phyloP scores from a whole-genome alignment of 495 filamentous ascomycete species.

The Aspergillus heteromorphus region DNA sequence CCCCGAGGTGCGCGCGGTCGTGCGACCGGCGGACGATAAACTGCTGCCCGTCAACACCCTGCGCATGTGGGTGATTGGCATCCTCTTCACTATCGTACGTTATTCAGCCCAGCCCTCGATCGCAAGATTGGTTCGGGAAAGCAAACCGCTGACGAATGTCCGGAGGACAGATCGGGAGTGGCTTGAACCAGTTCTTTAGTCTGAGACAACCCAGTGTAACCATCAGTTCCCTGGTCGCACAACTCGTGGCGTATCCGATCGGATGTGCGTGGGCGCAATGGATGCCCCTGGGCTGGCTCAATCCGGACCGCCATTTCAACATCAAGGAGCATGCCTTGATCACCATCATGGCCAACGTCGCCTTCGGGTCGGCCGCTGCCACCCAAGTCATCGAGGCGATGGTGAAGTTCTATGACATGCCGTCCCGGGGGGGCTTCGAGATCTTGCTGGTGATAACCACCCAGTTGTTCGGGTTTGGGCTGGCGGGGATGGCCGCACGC shows the following conservation, averaged over 20 bases:
- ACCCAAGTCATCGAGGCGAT: constrained; percentile 66
- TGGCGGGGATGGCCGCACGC: constrained; percentile 56
- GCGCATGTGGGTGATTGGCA: constrained; percentile 67
- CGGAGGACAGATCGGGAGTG: constrained; percentile 54
- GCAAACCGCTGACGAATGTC: neutral
- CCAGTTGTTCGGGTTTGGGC: constrained; percentile 67
- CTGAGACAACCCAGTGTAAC: constrained; percentile 54
- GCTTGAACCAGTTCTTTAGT: constrained; percentile 69
- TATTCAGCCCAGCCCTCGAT: constrained; percentile 17
- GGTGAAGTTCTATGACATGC: constrained; percentile 61
- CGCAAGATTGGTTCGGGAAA: neutral
- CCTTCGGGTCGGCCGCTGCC: constrained; percentile 58
- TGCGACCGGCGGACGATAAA: constrained; percentile 55
- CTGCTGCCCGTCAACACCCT: constrained; percentile 62
- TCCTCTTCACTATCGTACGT: constrained; percentile 55
- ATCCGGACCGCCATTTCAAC: constrained; percentile 69
- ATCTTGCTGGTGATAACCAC: constrained; percentile 65
- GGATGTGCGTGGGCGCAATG: constrained; percentile 55
- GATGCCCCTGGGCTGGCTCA: constrained; percentile 53
- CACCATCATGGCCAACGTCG: constrained; percentile 65
- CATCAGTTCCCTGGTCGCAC: constrained; percentile 62
- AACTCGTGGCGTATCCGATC: constrained; percentile 65
- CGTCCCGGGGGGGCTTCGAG: constrained; percentile 63
- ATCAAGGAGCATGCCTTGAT: constrained; percentile 77
- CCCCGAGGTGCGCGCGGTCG: constrained; percentile 52